Evolutionary conservation across 2,329 filamentous ascomycete species (phyloP).

Genomic region (Fusarium miscanthi): DNA sequence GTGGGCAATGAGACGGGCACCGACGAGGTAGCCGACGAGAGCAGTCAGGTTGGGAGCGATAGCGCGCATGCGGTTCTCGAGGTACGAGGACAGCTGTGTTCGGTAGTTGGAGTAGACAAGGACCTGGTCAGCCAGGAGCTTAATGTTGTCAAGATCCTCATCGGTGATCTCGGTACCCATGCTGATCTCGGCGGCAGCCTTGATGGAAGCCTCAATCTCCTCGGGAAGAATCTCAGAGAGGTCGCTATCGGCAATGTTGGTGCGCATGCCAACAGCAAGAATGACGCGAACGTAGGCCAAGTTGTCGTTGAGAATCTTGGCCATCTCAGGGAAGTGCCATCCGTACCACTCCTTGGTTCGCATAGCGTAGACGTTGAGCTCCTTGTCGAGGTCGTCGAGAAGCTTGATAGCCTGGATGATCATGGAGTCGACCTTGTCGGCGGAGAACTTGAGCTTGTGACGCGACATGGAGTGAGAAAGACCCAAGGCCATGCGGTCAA

Average conservation of each 20-base stretch:
- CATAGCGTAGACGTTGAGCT: constrained; percentile 99
- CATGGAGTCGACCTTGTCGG: constrained; percentile 99
- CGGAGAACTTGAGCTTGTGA: constrained; percentile 98
- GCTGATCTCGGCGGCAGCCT: constrained; percentile 93
- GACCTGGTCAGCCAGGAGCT: constrained; percentile 91
- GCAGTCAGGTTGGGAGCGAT: constrained; percentile 96
- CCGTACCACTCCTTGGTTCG: constrained; percentile 99
- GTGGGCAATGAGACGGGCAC: constrained; percentile 93
- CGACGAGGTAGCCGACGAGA: constrained; percentile 92
- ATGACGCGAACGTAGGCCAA: constrained; percentile 92
- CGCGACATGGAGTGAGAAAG: constrained; percentile 96
- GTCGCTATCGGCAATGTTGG: constrained; percentile 79
- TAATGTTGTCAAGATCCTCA: constrained; percentile 93
- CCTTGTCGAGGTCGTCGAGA: constrained; percentile 97
- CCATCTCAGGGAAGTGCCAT: constrained; percentile 99
- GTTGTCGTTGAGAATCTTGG: constrained; percentile 97
- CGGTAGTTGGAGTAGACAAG: constrained; percentile 93
- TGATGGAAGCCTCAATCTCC: constrained; percentile 91
- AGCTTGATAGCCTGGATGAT: constrained; percentile 97
- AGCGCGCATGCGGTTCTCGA: constrained; percentile 93
- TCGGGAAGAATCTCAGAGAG: constrained; percentile 93
- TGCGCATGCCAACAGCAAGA: constrained; percentile 87
- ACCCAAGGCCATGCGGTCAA: constrained; percentile 95
- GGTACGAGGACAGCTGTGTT: constrained; percentile 85
- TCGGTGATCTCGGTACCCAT: constrained; percentile 98